Evolutionary conservation across 495 filamentous ascomycete genomes (phyloP).

Genomic region (Staphylotrichum tortipilum): DNA sequence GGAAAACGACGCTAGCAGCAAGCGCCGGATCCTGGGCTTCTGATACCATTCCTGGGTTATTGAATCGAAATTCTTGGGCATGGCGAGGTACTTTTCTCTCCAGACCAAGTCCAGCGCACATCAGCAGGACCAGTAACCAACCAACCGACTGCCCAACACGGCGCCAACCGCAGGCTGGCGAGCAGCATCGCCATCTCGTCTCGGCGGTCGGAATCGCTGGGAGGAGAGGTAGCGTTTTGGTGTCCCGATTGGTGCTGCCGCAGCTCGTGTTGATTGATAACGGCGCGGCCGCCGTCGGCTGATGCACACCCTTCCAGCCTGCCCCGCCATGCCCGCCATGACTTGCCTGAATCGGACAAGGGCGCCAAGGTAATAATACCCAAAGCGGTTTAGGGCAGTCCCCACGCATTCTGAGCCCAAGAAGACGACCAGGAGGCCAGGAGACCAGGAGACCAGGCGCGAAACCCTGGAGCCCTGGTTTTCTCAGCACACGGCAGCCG

Average conservation of each 20-base stretch:
- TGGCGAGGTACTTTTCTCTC: too few species aligned
- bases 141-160: too few species aligned
- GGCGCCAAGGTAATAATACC: constrained; percentile 3
- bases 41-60: too few species aligned
- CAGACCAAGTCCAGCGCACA: too few species aligned
- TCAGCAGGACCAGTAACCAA: too few species aligned
- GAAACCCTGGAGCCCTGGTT: background rate
- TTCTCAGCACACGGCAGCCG: constrained; percentile 8
- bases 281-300: constrained; percentile 2
- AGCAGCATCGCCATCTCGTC: too few species aligned
- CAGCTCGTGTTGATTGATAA: constrained; percentile 8
- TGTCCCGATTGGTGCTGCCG: constrained; percentile 6
- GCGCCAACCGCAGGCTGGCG: too few species aligned
- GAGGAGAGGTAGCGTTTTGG: background rate
- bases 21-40: background rate
- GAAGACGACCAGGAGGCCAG: too few species aligned
- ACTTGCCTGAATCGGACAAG: background rate
- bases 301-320: background rate
- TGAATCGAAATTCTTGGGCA: too few species aligned
- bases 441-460: too few species aligned
- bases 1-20: background rate
- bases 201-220: too few species aligned
- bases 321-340: background rate
- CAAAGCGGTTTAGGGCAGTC: background rate
- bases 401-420: constrained; percentile 1